Evolutionary conservation across 805 yeast species (phyloP).

Genomic region (Metschnikowia dekortorum): DNA sequence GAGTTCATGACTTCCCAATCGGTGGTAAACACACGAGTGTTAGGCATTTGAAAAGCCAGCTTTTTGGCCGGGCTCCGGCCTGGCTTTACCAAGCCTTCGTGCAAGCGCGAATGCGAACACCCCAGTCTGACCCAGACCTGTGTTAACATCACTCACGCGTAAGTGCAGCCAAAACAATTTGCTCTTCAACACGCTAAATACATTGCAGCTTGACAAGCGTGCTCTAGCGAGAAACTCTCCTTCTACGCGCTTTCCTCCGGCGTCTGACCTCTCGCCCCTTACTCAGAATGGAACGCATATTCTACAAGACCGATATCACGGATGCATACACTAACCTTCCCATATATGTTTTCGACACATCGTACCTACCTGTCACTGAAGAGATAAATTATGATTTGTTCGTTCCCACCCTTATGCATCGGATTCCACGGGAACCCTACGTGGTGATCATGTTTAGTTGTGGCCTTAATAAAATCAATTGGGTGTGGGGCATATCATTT

Average conservation of each 20-base stretch:
- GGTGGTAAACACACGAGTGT: no score
- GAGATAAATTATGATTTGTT: constrained; percentile 43
- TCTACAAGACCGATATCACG: constrained; percentile 53
- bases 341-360: constrained; percentile 76
- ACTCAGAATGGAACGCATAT: constrained; percentile 36
- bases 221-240: background rate
- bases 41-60: background rate
- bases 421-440: constrained; percentile 60
- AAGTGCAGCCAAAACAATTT: background rate
- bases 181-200: background rate
- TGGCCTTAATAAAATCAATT: constrained; percentile 61
- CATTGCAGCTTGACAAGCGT: background rate
- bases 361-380: constrained; percentile 65
- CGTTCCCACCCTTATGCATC: constrained; percentile 50
- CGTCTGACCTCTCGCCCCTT: background rate
- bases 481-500: constrained; percentile 66
- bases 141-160: background rate
- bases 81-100: background rate
- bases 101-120: constrained; percentile 1
- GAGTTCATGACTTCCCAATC: no score
- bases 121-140: background rate
- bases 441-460: constrained; percentile 75
- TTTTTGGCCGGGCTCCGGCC: background rate
- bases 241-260: background rate
- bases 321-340: constrained; percentile 69